Evolutionary conservation across 106 monocot species (phyloP).

Genomic region (Hemerocallis citrina): DNA sequence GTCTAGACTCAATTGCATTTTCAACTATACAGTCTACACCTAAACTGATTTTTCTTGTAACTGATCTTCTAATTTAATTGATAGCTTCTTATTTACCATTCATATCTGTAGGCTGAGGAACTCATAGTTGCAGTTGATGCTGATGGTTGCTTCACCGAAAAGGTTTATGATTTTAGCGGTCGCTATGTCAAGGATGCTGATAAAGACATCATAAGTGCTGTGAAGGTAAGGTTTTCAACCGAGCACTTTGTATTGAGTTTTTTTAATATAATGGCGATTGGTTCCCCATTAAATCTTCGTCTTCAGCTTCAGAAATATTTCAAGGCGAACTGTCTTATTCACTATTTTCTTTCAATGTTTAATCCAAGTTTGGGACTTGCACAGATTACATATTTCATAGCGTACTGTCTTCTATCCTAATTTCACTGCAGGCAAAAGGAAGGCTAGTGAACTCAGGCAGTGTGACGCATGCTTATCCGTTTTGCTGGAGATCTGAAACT

Average conservation of each 20-base stretch:
- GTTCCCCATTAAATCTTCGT: too few relatives aligned
- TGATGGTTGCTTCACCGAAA: conserved; percentile 83
- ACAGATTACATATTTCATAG: too few relatives aligned
- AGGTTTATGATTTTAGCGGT: conserved; percentile 55
- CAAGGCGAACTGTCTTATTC: too few relatives aligned
- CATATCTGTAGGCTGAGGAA: conserved; percentile 40
- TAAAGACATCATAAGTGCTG: conserved; percentile 76
- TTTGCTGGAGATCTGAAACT: conserved; percentile 98
- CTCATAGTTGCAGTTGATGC: conserved; percentile 91
- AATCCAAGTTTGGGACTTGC: too few relatives aligned
- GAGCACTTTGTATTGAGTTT: too few relatives aligned
- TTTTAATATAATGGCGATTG: too few relatives aligned
- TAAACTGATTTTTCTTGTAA: background rate
- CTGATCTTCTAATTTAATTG: background rate
- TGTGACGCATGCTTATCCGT: conserved; percentile 88
- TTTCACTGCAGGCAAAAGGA: conserved; percentile 60
- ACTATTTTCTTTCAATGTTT: too few relatives aligned
- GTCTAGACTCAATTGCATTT: too few relatives aligned
- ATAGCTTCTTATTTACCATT: background rate
- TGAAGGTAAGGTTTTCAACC: conserved; percentile 48
- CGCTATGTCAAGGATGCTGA: conserved; percentile 94
- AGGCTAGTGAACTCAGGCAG: conserved; percentile 80
- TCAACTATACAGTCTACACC: too few relatives aligned
- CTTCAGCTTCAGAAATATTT: too few relatives aligned
- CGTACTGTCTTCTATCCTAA: too few relatives aligned